Evolutionary conservation across 2,329 filamentous ascomycete species (phyloP), one percentile per base, ranked within the genome.

Genomic region (Colletotrichum siamense): DNA sequence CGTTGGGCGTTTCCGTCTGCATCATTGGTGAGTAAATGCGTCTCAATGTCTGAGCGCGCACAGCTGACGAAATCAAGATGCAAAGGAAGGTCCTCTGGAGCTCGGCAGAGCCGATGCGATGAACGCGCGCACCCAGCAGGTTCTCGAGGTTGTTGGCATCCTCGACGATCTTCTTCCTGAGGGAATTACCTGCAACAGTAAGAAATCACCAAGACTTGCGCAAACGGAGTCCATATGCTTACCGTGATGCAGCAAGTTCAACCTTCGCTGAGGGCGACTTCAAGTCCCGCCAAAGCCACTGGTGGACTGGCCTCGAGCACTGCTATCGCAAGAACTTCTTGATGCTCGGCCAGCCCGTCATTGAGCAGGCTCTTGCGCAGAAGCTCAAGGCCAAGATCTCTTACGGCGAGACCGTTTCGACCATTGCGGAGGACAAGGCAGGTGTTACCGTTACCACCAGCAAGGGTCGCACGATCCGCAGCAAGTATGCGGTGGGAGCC

Each of bases 121-220:
- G 69, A 89, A 89, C 55, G 88, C 88, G 8, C 83, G 88, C 12
- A 88, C 87, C 0, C 88, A 89, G 55, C 88, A 89, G 61, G 87
- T 87, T 36, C 82, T 89, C 3, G 87, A 89, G 65, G 83, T 88
- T 8, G 86, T 85, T 6, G 84, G 85, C 9, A 83, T 89, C 18
- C 79, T 88, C 2, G 82, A 87, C 39, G 85, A 87, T 49, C 81
- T 89, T 4, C 76, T 88, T 0, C 81, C 84, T 0, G 79, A 83
- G 3, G 87, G 88, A 3, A 83, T 89, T n/a, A 86, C 87, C 73
- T 89, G 88, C 80, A 89, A 89, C 77, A 89, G 87, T 88, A 82
- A 79, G 85, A 63, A 52, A 8, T 22, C 8, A 52, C 30, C 16
- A 16, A 24, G n/a, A n/a, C 13, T 10, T 26, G 55, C 55, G 8